phyloP scores from a whole-genome alignment of 495 filamentous ascomycete genomes.

The Massariosphaeria phaeospora region DNA sequence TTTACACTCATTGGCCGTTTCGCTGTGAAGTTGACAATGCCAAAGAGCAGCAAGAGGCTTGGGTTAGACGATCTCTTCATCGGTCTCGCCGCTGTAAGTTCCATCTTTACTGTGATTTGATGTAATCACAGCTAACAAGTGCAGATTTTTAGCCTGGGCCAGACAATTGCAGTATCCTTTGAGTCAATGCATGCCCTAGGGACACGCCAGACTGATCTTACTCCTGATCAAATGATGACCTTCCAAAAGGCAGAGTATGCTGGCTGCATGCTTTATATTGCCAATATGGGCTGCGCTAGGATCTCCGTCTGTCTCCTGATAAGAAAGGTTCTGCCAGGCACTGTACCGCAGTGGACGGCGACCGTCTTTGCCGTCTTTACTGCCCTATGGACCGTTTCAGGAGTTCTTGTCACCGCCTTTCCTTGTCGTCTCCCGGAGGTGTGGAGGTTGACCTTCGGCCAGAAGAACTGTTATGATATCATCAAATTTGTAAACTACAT shows the following conservation, averaged over 20 bases:
- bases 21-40: conserved; percentile 18
- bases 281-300: conserved; percentile 26
- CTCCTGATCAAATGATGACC: background rate
- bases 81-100: conserved; percentile 20
- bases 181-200: conserved; percentile 14
- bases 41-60: conserved; percentile 4
- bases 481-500: conserved; percentile 23
- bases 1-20: conserved; percentile 14
- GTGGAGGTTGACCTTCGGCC: conserved; percentile 12
- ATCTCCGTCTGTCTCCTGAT: conserved; percentile 28
- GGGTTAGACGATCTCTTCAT: conserved; percentile 23
- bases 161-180: conserved; percentile 16
- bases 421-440: conserved; percentile 20
- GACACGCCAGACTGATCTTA: conserved; percentile 1
- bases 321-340: conserved; percentile 22
- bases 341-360: background rate
- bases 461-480: conserved; percentile 17
- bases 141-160: conserved; percentile 26
- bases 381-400: conserved; percentile 30
- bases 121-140: background rate
- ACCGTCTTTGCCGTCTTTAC: conserved; percentile 19
- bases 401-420: conserved; percentile 48
- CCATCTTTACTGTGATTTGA: background rate
- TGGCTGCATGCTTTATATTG: conserved; percentile 24
- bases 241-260: conserved; percentile 30